Conservation (phyloP, 306 rosid genomes). For the Datisca glomerata region DNA sequence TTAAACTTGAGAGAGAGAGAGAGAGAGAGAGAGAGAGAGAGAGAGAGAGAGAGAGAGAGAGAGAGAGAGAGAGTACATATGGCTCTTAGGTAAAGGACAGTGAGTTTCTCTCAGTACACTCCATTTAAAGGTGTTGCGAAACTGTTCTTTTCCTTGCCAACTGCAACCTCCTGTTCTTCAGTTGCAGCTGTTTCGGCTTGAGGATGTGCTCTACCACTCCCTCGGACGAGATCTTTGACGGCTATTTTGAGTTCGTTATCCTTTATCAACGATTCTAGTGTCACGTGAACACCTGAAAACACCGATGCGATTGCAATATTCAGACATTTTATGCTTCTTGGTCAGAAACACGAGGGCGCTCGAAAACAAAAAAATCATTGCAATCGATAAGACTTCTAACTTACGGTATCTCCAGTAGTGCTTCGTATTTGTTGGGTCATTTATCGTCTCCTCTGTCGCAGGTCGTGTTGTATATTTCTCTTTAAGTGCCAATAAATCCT, state of each 20-base stretch:
- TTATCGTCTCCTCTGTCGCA: constrained; percentile 82
- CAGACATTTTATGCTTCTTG: neutral
- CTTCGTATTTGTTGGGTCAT: constrained; percentile 93
- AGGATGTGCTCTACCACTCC: constrained; percentile 66
- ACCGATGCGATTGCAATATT: neutral
- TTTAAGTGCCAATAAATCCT: constrained; percentile 86
- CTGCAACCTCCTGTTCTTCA: constrained; percentile 20
- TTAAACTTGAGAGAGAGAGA: too few relatives aligned
- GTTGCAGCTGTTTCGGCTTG: constrained; percentile 21
- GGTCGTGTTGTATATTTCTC: constrained; percentile 74
- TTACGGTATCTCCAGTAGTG: constrained; percentile 98
- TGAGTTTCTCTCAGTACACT: constrained; percentile 18
- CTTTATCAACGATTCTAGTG: constrained; percentile 60
- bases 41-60: too few relatives aligned
- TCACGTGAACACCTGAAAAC: constrained; percentile 70
- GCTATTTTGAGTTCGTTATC: constrained; percentile 45
- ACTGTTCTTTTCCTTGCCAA: constrained; percentile 16
- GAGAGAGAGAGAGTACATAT: too few relatives aligned
- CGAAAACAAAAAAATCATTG: constrained; percentile 5
- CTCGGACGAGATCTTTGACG: constrained; percentile 51
- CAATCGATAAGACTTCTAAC: too few relatives aligned
- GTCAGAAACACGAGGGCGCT: neutral
- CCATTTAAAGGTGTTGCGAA: constrained; percentile 16
- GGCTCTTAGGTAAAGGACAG: too few relatives aligned
- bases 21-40: too few relatives aligned